Percentiles rank a stretch among this genome's conserved stretches.
These are phyloP conservation scores for Pythium guiyangense DNA, from an alignment of 352 stramenopile genomes.

Conservation along the genomic window DNA sequence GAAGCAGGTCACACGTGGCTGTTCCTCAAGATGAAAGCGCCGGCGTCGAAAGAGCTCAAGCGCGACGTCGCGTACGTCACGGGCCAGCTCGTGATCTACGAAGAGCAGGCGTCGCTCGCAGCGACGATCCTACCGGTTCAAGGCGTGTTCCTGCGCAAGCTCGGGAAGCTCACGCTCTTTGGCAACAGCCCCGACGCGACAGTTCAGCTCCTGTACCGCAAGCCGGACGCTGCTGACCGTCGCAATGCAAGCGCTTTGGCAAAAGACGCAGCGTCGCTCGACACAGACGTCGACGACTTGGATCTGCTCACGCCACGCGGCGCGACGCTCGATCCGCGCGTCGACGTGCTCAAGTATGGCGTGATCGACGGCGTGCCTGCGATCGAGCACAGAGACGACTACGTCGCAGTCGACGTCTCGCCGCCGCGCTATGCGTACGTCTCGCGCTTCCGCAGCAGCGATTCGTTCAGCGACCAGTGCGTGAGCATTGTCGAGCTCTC, in stretches of 20 bases:
- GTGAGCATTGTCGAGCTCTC: constrained; percentile 79
- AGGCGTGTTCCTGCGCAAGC: constrained; percentile 70
- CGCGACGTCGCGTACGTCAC: constrained; percentile 75
- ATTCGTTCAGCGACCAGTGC: constrained; percentile 82
- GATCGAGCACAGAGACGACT: constrained; percentile 60
- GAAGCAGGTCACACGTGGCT: constrained; percentile 74
- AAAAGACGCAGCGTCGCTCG: neutral
- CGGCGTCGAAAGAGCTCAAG: constrained; percentile 58
- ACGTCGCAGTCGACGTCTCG: constrained; percentile 68
- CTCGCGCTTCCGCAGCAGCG: constrained; percentile 70
- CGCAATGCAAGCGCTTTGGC: neutral
- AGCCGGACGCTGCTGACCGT: constrained; percentile 16
- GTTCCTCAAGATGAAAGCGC: constrained; percentile 76
- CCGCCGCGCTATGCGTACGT: constrained; percentile 77
- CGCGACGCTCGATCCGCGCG: constrained; percentile 14
- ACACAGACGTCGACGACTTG: constrained; percentile 24
- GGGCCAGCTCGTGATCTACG: constrained; percentile 80
- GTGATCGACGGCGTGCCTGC: constrained; percentile 60
- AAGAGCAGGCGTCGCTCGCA: constrained; percentile 70
- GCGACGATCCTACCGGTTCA: constrained; percentile 81
- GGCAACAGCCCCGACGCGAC: constrained; percentile 78
- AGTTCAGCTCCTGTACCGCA: constrained; percentile 74
- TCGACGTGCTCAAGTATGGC: constrained; percentile 55
- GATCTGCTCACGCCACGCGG: constrained; percentile 10
- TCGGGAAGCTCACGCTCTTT: constrained; percentile 75